Percentiles rank a stretch among this genome's conserved stretches.
Conservation (phyloP, 2,329 filamentous ascomycete genomes). For the Penicillium capsulatum region DNA sequence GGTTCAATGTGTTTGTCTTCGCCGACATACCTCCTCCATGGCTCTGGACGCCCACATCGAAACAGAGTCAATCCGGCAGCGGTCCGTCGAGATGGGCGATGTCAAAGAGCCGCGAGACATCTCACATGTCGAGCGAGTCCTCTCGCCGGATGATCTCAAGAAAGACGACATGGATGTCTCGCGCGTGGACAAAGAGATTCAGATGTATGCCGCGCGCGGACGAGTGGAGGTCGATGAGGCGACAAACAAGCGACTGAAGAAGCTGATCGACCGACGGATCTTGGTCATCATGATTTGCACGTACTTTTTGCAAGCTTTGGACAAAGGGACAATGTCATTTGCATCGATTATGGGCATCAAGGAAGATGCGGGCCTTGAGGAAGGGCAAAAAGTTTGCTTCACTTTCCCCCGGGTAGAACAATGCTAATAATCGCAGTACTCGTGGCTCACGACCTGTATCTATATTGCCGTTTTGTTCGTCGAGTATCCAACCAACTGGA, state of each 20-base stretch:
- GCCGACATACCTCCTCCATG: too few relatives aligned
- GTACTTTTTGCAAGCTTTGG: constrained; percentile 13
- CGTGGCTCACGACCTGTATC: constrained; percentile 69
- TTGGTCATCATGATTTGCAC: constrained; percentile 14
- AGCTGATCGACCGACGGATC: constrained; percentile 13
- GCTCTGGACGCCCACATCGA: constrained; percentile 12
- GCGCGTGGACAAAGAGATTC: constrained; percentile 65
- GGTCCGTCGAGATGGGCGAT: constrained; percentile 10
- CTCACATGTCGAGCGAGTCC: constrained; percentile 48
- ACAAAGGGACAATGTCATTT: constrained; percentile 17
- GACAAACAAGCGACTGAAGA: constrained; percentile 12
- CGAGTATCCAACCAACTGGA: constrained; percentile 68
- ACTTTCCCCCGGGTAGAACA: too few relatives aligned
- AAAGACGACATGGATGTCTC: constrained; percentile 55
- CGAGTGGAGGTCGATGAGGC: constrained; percentile 37
- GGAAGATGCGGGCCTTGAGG: constrained; percentile 8
- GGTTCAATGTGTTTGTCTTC: too few relatives aligned
- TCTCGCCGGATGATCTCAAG: constrained; percentile 46
- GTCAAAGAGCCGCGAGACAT: constrained; percentile 29
- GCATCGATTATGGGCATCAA: constrained; percentile 16
- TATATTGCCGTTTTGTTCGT: constrained; percentile 68
- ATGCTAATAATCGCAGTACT: too few relatives aligned
- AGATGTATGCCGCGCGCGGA: constrained; percentile 60
- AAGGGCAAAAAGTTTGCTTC: constrained; percentile 11
- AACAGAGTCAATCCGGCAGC: constrained; percentile 2